Percentiles rank a stretch among this genome's conserved stretches.
Conservation (phyloP, 2,329 filamentous ascomycete genomes). For the Byssothecium circinans region DNA sequence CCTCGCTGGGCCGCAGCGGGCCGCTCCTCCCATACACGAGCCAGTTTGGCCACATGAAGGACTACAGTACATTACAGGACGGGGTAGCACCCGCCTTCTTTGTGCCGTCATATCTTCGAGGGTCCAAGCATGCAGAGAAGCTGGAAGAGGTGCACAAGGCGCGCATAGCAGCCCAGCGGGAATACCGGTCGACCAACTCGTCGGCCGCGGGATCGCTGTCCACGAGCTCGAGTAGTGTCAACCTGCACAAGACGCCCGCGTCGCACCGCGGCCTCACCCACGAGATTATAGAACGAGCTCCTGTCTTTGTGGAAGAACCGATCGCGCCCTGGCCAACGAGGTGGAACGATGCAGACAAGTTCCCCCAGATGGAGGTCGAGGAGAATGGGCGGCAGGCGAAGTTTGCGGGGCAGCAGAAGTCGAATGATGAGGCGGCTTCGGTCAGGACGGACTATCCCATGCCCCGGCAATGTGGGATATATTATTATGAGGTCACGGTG, state of each 20-base stretch:
- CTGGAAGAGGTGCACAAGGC: conserved; percentile 70
- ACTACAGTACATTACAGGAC: conserved; percentile 27
- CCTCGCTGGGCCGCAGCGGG: conserved; percentile 48
- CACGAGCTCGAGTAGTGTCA: conserved; percentile 60
- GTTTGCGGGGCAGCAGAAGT: conserved; percentile 58
- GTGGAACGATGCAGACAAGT: conserved; percentile 82
- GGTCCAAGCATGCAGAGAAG: conserved; percentile 75
- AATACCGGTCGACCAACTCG: conserved; percentile 46
- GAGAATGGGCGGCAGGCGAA: conserved; percentile 72
- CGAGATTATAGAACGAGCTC: conserved; percentile 78
- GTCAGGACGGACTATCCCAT: conserved; percentile 84
- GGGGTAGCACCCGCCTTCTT: conserved; percentile 62
- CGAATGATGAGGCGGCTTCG: conserved; percentile 74
- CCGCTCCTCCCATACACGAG: conserved; percentile 52
- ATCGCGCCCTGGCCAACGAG: conserved; percentile 74
- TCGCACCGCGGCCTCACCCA: conserved; percentile 78
- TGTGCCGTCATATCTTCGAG: conserved; percentile 78
- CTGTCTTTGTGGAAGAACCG: conserved; percentile 60
- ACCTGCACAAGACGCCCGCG: conserved; percentile 63
- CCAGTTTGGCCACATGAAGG: conserved; percentile 47
- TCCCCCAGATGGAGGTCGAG: conserved; percentile 70
- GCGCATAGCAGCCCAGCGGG: conserved; percentile 55
- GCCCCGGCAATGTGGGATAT: conserved; percentile 87
- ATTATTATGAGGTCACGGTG: conserved; percentile 82
- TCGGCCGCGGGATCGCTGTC: conserved; percentile 53